phyloP scores from a whole-genome alignment of 176 grass and related monocot species.

The Hyparrhenia diplandra region DNA sequence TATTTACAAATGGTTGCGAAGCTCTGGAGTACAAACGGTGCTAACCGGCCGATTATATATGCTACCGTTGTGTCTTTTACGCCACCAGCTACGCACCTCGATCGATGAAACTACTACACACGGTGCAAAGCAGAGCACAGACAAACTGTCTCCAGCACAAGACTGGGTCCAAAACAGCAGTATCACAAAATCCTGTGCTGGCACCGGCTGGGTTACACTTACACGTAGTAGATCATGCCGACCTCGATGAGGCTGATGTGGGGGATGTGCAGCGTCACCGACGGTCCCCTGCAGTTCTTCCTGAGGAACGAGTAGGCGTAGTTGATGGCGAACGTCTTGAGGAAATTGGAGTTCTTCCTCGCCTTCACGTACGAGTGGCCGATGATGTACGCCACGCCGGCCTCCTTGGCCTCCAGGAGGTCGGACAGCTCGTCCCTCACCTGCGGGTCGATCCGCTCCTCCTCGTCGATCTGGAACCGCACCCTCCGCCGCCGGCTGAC shows the following conservation, averaged over 20 bases:
- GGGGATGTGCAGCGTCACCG: conserved; percentile 60
- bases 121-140: not conserved
- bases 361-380: conserved; percentile 78
- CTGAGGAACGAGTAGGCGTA: conserved; percentile 63
- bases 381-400: conserved; percentile 63
- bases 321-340: conserved; percentile 65
- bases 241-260: conserved; percentile 75
- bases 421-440: conserved; percentile 57
- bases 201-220: not conserved
- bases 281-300: conserved; percentile 70
- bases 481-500: conserved; percentile 34
- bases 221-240: conserved; percentile 77
- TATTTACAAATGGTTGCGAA: conserved; percentile 3
- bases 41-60: not conserved
- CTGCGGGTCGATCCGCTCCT: conserved; percentile 33
- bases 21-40: not conserved
- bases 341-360: conserved; percentile 55
- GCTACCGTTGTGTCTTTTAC: not conserved
- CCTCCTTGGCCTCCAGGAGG: conserved; percentile 56
- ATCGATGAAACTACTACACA: not conserved
- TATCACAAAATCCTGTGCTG: not conserved
- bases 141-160: not conserved
- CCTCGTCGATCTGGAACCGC: conserved; percentile 48
- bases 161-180: not conserved
- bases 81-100: not conserved